Base-by-base conservation (phyloP, 148 eudicot species). In the Camellia japonica region DNA sequence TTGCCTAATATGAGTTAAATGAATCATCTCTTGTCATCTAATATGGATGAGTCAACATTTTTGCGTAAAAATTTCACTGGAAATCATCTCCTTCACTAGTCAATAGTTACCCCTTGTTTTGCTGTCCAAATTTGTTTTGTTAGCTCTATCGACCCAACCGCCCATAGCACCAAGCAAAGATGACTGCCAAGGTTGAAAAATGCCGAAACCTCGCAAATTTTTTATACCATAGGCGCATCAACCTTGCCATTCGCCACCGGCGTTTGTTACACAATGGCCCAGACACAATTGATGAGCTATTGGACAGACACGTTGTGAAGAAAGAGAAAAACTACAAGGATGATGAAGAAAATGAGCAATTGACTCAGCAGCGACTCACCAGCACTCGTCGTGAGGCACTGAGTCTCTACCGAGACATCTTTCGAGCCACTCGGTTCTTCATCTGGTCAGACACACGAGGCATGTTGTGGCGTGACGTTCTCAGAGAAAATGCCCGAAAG, bases 371-470 rank as follows among this genome's bases (percentile, higher is more conserved):
- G 77, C 85, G 92, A 41, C 95, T 93, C 79, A 91, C 94, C 38
- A 92, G 97, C 89, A 89, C 87, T 15, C 88, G 97, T 15, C 87
- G 93, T n/a, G 97, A 92, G 87, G 97, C 87, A 7, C 84, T 95
- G 82, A 79, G 89, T 79, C 93, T 95, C 19, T 95, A 95, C 84
- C 83, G 95, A 11, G 99, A 93, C 76, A 91, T 95, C 52, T 74
- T 95, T 43, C 90, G 97, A 7, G 97, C 93, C 59, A 90, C 97
- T 30, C 87, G 91, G 13, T 93, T 91, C 91, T 95, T 93, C 87
- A 81, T 82, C 86, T 95, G 97, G 97, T 81, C 92, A 0, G 93
- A 92, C 77, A 62, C 92, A 6, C 83, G 83, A 20, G 98, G 97
- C 42, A 80, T 85, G 15, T 16, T 87, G 78, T 95, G 99, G 99